Percentiles rank a stretch among this genome's conserved stretches.
These are phyloP conservation scores for Calonectria leucothoes DNA, from an alignment of 2,329 filamentous ascomycete species.

Conservation along the genomic window DNA sequence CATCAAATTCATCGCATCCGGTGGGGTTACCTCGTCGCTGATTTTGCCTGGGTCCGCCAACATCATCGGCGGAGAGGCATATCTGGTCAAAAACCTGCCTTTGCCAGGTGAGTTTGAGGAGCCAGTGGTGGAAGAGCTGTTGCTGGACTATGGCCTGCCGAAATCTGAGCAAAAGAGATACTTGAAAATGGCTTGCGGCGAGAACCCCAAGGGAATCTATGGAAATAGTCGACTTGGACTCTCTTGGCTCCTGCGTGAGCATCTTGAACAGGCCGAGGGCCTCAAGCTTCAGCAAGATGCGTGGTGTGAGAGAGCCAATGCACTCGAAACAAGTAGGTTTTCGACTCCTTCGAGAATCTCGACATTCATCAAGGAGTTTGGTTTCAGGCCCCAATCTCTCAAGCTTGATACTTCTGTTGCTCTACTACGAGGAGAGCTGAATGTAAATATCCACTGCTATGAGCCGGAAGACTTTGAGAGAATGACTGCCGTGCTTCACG, in stretches of 20 bases:
- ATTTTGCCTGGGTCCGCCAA: constrained; percentile 57
- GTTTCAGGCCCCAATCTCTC: background rate
- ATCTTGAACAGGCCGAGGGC: constrained; percentile 24
- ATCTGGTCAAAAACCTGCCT: constrained; percentile 54
- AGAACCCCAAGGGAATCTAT: constrained; percentile 55
- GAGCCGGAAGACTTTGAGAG: constrained; percentile 74
- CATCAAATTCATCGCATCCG: constrained; percentile 28
- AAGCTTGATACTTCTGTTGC: constrained; percentile 47
- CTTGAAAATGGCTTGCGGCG: constrained; percentile 60
- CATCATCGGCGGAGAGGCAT: constrained; percentile 58
- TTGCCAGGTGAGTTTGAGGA: constrained; percentile 49
- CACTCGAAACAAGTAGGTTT: background rate
- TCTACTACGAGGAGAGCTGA: constrained; percentile 71
- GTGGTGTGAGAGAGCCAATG: background rate
- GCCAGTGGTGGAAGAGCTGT: constrained; percentile 54
- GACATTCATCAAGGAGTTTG: background rate
- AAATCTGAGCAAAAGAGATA: constrained; percentile 47
- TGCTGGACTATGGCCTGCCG: constrained; percentile 53
- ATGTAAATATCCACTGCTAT: constrained; percentile 77
- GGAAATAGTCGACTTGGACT: constrained; percentile 54
- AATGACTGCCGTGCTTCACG: constrained; percentile 74
- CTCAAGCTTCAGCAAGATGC: background rate
- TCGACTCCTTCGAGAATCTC: background rate
- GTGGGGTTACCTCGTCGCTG: constrained; percentile 59
- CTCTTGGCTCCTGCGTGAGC: constrained; percentile 52